phyloP scores from a whole-genome alignment of 805 yeast species.

The Schwanniomyces polymorphus region DNA sequence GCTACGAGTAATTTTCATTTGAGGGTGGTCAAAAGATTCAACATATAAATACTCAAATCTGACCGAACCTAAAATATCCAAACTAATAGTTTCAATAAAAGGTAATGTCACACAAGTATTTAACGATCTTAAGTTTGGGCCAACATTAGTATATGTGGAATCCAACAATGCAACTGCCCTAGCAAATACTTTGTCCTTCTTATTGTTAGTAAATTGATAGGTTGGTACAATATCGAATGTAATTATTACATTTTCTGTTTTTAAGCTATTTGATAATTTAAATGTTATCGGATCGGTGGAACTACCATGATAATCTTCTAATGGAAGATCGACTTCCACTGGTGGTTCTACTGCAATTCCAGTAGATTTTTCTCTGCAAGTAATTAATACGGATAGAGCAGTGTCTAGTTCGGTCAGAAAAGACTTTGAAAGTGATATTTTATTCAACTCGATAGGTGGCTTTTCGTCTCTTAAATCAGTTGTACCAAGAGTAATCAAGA shows the following conservation, averaged over 20 bases:
- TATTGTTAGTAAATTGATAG: conserved; percentile 50
- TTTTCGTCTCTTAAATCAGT: conserved; percentile 66
- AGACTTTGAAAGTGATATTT: conserved; percentile 73
- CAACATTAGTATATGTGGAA: conserved; percentile 63
- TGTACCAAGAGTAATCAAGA: conserved; percentile 84
- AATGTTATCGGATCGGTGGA: conserved; percentile 78
- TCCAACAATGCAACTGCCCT: conserved; percentile 78
- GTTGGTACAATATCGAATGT: conserved; percentile 91
- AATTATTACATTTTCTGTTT: conserved; percentile 54
- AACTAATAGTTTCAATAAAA: conserved; percentile 65
- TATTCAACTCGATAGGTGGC: conserved; percentile 65
- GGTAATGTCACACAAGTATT: conserved; percentile 70
- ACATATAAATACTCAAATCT: conserved; percentile 74
- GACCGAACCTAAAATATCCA: conserved; percentile 76
- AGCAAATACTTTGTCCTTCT: conserved; percentile 51
- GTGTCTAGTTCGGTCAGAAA: conserved; percentile 86
- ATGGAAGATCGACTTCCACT: conserved; percentile 71
- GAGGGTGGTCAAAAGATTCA: conserved; percentile 70
- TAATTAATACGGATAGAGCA: conserved; percentile 72
- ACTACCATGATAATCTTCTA: conserved; percentile 71
- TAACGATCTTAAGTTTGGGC: conserved; percentile 64
- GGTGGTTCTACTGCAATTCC: conserved; percentile 46
- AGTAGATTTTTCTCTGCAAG: conserved; percentile 31
- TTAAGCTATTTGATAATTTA: conserved; percentile 48
- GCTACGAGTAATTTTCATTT: conserved; percentile 62